A percentile compares a stretch with the other conserved stretches of the same genome.
phyloP scores from a whole-genome alignment of 176 grass and related monocot species.

The Rhynchospora breviuscula region DNA sequence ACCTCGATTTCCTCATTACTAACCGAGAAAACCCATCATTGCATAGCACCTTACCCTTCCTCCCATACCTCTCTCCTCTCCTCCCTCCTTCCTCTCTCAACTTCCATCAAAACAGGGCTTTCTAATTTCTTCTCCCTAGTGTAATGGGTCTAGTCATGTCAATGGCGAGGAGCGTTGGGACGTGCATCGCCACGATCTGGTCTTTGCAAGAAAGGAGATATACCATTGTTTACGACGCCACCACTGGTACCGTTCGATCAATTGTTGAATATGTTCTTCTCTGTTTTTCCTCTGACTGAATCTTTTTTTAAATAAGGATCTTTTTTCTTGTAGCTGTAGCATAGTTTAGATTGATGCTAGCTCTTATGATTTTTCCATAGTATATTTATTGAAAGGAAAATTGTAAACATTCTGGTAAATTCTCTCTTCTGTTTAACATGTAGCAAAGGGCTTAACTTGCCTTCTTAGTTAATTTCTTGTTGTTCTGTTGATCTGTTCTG shows the following conservation, averaged over 20 bases:
- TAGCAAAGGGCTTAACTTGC: too few relatives aligned
- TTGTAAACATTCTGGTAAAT: too few relatives aligned
- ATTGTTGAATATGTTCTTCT: conserved; percentile 8
- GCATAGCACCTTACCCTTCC: background rate
- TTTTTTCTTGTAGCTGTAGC: background rate
- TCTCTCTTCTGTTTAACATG: too few relatives aligned
- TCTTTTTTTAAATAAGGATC: background rate
- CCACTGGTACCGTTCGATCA: background rate
- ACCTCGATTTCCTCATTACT: background rate
- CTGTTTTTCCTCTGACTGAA: conserved; percentile 1
- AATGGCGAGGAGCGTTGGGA: background rate
- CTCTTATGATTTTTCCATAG: too few relatives aligned
- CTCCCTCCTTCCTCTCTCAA: background rate
- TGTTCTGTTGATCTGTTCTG: too few relatives aligned
- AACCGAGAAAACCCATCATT: background rate
- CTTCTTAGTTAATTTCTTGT: too few relatives aligned
- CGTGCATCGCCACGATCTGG: conserved; percentile 23
- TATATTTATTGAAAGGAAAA: too few relatives aligned
- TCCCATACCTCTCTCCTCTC: background rate
- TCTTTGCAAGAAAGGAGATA: conserved; percentile 23
- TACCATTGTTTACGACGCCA: background rate
- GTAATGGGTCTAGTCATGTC: background rate
- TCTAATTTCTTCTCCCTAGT: background rate
- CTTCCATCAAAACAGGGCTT: background rate
- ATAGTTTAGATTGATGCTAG: too few relatives aligned